Evolutionary conservation across 225 moss, liverwort and hornwort genomes (phyloP), one percentile per base, ranked within the genome.

Genomic region (Marchantia polymorpha): DNA sequence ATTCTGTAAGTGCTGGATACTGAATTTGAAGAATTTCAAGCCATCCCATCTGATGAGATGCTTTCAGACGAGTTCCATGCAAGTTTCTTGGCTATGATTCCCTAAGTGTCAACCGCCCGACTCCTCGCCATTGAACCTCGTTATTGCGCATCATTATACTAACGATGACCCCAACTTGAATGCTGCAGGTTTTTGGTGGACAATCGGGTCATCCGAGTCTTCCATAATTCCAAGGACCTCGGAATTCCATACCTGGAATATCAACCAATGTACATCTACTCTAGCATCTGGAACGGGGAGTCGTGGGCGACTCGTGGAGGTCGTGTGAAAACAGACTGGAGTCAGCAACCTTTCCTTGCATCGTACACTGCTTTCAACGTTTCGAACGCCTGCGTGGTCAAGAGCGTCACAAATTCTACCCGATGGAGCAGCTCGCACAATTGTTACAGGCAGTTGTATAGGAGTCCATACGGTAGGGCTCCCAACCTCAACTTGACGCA

Each of bases 261-360:
- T 81, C 92, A 92, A 78, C 87, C 91, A 80, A 91, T 94, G 94
- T 86, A 85, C 54, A 78, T 89, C 80, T 92, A 86, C 74, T 87
- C 92, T 8, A 94, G 94, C 79, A 81, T 92, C 70, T 94, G 92
- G 82, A 88, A 94, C 48, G 92, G 89, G 6, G 87, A 89, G 0
- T 13, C 76, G 2, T 94, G 94, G 94, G 94, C 92, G 25, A 94
- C 94, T 0, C 83, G 81, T 6, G 94, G 94, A 3, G 94, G 94
- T 0, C 76, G 23, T 1, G 91, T 79, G 39, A 88, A 89, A 75
- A 84, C 79, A 27, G 83, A 93, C 89, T 94, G 88, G 87, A 73
- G 31, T 29, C 27, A 85, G 12, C 87, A 84, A 0, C 94, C 94
- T 23, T 94, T 94, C 48, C 20, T 64, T 3, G 77, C 77, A 47